phyloP scores from a whole-genome alignment of 106 monocot genomes.

The Allium cepa region DNA sequence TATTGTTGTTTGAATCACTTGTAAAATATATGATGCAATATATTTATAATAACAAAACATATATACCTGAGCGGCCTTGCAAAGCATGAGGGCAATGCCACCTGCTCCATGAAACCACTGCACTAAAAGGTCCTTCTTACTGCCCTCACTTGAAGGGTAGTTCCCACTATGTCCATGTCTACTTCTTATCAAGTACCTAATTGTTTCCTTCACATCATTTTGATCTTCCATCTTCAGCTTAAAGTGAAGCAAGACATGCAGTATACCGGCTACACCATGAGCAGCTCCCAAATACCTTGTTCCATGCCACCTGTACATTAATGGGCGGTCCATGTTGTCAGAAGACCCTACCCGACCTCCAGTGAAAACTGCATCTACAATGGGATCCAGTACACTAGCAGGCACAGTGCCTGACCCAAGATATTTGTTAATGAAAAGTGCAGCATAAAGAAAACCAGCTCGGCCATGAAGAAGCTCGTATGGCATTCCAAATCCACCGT shows the following conservation, averaged over 20 bases:
- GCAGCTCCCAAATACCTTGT: conserved; percentile 6
- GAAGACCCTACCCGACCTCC: conserved; percentile 1
- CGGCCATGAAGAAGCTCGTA: conserved; percentile 8
- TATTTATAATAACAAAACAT: neutral
- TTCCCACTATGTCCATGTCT: conserved; percentile 2
- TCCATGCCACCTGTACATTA: conserved; percentile 14
- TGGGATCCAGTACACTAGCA: neutral
- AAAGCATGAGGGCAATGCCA: conserved; percentile 5
- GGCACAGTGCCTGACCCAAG: neutral
- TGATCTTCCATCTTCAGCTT: neutral
- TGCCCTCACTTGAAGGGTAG: conserved; percentile 6
- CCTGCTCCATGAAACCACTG: conserved; percentile 12
- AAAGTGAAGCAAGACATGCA: conserved; percentile 5
- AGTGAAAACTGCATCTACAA: neutral
- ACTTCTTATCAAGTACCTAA: conserved; percentile 2
- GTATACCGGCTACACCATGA: neutral
- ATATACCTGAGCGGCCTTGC: conserved; percentile 5
- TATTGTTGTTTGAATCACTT: neutral
- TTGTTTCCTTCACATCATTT: conserved; percentile 1
- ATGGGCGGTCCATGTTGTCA: neutral
- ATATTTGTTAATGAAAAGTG: conserved; percentile 8
- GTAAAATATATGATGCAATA: neutral
- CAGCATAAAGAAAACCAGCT: conserved; percentile 6
- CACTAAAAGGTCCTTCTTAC: neutral
- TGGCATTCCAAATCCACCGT: conserved; percentile 5